Base-by-base conservation (phyloP, 78 protist species). In the Dictyostelium citrinum region DNA sequence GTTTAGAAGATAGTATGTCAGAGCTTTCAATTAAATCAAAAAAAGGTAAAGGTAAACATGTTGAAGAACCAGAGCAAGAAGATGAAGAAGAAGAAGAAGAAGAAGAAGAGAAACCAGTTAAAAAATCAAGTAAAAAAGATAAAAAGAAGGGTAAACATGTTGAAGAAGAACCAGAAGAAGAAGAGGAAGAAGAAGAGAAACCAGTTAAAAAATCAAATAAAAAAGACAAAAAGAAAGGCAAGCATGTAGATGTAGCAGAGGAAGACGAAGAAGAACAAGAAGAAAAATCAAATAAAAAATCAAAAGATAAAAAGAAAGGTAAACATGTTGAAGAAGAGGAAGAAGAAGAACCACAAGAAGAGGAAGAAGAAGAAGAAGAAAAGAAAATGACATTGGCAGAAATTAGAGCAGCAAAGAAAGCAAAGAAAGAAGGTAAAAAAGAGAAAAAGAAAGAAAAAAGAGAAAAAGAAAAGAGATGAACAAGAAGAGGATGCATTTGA, bases 1-100 rank as follows among this genome's bases (percentile, higher is more conserved):
- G 49, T 24, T 39, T 29, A 29, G 39, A 31, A 16, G 33, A 27
- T 22, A 58, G 81, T 10, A 39, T 51, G 67, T 70, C 85, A 8
- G 77, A 82, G 14, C 88, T 41, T 27, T 41, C 88, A 22, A 43
- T 64, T 61, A 72, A 68, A 64, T 35, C 67, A 82, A 71, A 90
- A 51, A 82, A 81, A 64, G 88, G 51, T 8, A 68, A 55, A 22
- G 90, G 49, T 10, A 43, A 24, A 27, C 7, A 67, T 20, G 70
- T 31, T 22, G 81, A 20, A 64, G 78, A 67, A n/a, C 35, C 33
- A 27, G 43, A 39, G 14, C 64, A 83, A 37, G 20, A 51, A 24
- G 90, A 75, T 14, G 82, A 72, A 58, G 91, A 84, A 9, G n/a
- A n/a, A n/a, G n/a, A n/a, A n/a, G n/a, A n/a, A n/a, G 91, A 84